These are phyloP conservation scores for Calamus simplicifolius DNA, from an alignment of 176 grass and related monocot species.

Conservation along the genomic window DNA sequence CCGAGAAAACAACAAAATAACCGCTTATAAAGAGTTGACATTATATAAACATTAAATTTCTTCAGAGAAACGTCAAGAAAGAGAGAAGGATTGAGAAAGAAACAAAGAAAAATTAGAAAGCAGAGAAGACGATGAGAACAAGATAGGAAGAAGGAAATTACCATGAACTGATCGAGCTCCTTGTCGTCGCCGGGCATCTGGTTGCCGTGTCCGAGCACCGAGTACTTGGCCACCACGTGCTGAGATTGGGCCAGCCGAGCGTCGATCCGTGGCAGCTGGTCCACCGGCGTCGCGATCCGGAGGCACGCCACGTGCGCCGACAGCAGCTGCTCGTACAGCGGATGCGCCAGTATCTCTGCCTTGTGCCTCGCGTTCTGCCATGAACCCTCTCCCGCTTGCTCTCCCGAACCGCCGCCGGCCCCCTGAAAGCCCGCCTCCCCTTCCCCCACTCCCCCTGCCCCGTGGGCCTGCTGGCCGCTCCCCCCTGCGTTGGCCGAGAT, in stretches of 20 bases:
- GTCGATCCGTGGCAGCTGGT: constrained; percentile 64
- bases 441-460: constrained; percentile 10
- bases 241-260: constrained; percentile 53
- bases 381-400: constrained; percentile 11
- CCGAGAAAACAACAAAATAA: too few species aligned
- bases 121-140: neutral
- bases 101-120: too few species aligned
- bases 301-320: constrained; percentile 56
- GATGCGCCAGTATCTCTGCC: constrained; percentile 50
- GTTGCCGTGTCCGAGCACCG: constrained; percentile 28
- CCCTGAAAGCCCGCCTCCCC: constrained; percentile 6
- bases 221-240: constrained; percentile 43
- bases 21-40: too few species aligned
- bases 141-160: constrained; percentile 11
- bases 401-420: neutral
- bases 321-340: constrained; percentile 64
- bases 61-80: too few species aligned
- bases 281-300: constrained; percentile 51
- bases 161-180: constrained; percentile 71
- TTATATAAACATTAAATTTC: too few species aligned
- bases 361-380: constrained; percentile 38
- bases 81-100: too few species aligned
- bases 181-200: constrained; percentile 32
- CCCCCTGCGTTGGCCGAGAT: neutral
- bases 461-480: constrained; percentile 17